Base-by-base conservation (phyloP, 352 stramenopile genomes). In the Globisporangium rhizosaccharum region DNA sequence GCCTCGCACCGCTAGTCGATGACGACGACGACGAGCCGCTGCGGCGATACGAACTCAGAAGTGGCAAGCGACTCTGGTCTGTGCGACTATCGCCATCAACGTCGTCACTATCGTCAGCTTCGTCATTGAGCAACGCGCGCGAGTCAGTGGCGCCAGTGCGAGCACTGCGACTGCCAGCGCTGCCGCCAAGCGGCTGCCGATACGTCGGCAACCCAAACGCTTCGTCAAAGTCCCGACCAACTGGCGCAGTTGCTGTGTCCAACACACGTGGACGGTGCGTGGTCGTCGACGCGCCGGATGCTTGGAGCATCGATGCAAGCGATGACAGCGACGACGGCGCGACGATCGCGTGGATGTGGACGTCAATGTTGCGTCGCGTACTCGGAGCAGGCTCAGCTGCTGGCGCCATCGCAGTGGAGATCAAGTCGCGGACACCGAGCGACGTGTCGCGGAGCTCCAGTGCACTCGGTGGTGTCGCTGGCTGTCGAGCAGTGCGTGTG, bases 321-420 rank as follows among this genome's bases (percentile, higher is more conserved):
- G 79, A 88, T 7, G 79, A 81, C 2, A 92, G 50, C 0, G 85
- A 91, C 3, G 78, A 82, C 23, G 85, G 82, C 11, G 85, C 76
- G 8, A 95, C 77, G 49, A 95, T 92, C 2, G 85, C 85, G 56
- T 95, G 85, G 33, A 95, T 95, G 63, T 95, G 85, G 2, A 95
- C 84, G 60, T 95, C 85, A 46, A 95, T 92, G 50, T 72, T 92
- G 18, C 81, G 81, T 50, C 80, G 76, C 4, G 63, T 92, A 15
- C 81, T 79, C 51, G 78, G 76, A 2, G 63, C 62, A 36, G 73
- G 63, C 25, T 51, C 65, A 0, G 87, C 79, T 7, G 36, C 64
- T 9, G 57, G 47, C 10, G 50, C 68, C 11, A 67, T 65, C n/a
- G 72, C 72, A 0, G 69, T 77, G 0, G 70, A 62, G 47, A 92